Evolutionary conservation across 2,329 filamentous ascomycete genomes (phyloP), one percentile per base, ranked within the genome.

Genomic region (Pseudovirgaria hyperparasitica): DNA sequence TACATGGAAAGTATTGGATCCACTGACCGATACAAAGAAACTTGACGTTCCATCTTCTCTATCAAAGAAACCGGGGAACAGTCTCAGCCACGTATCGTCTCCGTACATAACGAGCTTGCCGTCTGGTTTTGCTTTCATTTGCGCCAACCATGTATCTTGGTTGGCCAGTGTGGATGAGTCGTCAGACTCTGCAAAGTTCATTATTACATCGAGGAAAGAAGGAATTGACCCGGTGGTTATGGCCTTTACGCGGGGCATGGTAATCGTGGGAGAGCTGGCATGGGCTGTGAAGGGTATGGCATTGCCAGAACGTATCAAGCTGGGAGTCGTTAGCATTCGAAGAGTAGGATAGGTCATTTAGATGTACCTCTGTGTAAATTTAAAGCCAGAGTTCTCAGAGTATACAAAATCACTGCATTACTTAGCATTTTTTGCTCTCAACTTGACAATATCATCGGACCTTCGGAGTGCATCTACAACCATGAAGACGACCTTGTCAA

Each of bases 141-240:
- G 90, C 19, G 85, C 81, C 15, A 98, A 70, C 87, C 92, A 98
- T 17, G 85, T 93, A 50, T 98, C 90, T 55, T 96, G 90, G 16
- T 70, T 70, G 9, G 82, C 76, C 14, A 98, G 69, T 3, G 80
- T 87, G 1, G 90, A 93, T 9, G 80, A 79, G 3, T 82, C 87
- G 50, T 98, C 90, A 11, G 76, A 85, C 55, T 98, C 90, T 38
- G 92, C 82, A 49, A 98, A 82, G 48, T 96, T 98, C 32, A 98
- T 67, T 35, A 98, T 92, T 10, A 94, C 79, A 52, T 98, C 90
- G 33, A 96, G 72, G 53, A 98, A 98, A 2, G 87, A 96, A 3
- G 90, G 90, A n/a, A 93, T 90, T 2, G 87, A 94, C 34, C 90
- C 90, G 2, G 90, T 96, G 1, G 90, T 98, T 37, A 98, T 85